These are phyloP conservation scores for Jacaranda mimosifolia DNA, from an alignment of 257 asterid species.

Conservation along the genomic window DNA sequence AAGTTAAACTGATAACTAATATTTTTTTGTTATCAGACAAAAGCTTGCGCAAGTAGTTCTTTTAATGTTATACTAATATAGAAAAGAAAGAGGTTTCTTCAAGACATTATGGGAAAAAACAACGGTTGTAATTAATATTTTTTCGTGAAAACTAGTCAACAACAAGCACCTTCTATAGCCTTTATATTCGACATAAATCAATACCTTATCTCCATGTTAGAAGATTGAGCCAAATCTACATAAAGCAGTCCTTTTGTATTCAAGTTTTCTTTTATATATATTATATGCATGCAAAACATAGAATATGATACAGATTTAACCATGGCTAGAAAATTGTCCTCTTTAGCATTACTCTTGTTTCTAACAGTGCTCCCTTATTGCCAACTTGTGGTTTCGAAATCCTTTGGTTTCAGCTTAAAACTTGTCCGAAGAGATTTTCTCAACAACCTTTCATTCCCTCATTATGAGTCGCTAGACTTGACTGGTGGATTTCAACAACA, in stretches of 20 bases:
- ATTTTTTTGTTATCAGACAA: no score
- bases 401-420: neutral
- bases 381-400: neutral
- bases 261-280: neutral
- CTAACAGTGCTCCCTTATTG: neutral
- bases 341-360: neutral
- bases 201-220: neutral
- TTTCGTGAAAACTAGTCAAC: no score
- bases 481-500: no score
- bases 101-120: no score
- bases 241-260: neutral
- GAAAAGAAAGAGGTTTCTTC: no score
- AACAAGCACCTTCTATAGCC: no score
- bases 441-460: no score
- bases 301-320: neutral
- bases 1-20: no score
- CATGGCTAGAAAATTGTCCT: neutral
- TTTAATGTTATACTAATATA: no score
- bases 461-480: no score
- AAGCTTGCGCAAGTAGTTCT: no score
- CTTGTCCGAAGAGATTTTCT: neutral
- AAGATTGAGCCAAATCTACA: neutral
- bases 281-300: neutral
- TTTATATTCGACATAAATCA: neutral
- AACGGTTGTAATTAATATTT: no score